Percentiles rank a stretch among this genome's conserved stretches.
Evolutionary conservation across 345 rosid genomes (phyloP).

Genomic region (Syzygium aqueum): DNA sequence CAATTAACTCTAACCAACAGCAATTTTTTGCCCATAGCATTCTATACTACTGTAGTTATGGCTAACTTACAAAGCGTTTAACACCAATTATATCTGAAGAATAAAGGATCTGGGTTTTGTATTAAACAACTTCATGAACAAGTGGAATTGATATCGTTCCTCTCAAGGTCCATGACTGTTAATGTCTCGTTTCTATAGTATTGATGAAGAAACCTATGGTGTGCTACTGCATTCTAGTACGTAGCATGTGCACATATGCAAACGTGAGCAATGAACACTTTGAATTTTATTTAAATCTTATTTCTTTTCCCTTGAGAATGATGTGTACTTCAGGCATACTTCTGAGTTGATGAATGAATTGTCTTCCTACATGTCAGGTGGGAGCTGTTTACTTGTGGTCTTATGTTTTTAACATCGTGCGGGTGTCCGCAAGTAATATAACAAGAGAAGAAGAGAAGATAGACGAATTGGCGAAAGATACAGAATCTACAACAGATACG

Average conservation of each 20-base stretch:
- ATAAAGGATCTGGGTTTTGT: neutral
- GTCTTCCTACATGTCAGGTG: conserved; percentile 13
- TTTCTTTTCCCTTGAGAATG: neutral
- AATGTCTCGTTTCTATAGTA: neutral
- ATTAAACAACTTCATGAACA: neutral
- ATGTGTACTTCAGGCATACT: neutral
- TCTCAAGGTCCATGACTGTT: neutral
- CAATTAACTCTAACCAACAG: neutral
- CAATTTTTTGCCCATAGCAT: neutral
- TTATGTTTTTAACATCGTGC: conserved; percentile 32
- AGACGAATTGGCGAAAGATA: neutral
- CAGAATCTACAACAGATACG: neutral
- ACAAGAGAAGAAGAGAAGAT: neutral
- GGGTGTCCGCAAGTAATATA: conserved; percentile 10
- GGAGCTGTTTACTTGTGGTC: conserved; percentile 40
- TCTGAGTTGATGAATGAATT: neutral
- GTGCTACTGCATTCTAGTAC: neutral
- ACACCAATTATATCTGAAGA: neutral
- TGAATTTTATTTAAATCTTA: neutral
- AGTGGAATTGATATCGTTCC: neutral
- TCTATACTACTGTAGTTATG: neutral
- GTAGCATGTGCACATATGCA: neutral
- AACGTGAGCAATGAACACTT: neutral
- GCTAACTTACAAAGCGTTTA: neutral
- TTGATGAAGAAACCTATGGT: neutral